Conservation (phyloP, 2,329 filamentous ascomycete species). For the Fonsecaea erecta region DNA sequence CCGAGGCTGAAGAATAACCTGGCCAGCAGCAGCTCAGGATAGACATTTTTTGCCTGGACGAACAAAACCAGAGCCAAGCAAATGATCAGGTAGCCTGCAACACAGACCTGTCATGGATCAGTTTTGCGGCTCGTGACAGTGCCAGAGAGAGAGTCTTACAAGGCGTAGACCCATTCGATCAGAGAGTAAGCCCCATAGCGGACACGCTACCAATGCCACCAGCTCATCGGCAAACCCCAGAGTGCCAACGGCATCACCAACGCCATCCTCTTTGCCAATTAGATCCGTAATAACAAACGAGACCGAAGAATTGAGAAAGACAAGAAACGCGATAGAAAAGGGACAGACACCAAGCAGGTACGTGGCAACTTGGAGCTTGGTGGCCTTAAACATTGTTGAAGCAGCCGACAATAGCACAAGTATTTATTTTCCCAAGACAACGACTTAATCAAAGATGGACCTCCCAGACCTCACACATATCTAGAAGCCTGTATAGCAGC, state of each 20-base stretch:
- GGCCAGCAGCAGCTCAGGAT: conserved; percentile 83
- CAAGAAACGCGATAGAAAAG: conserved; percentile 68
- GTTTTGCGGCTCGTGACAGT: conserved; percentile 1
- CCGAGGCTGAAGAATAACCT: conserved; percentile 87
- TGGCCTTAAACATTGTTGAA: conserved; percentile 58
- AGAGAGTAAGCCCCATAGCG: conserved; percentile 55
- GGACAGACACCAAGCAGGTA: conserved; percentile 67
- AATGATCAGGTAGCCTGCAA: conserved; percentile 81
- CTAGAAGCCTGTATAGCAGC: background rate
- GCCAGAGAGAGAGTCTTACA: conserved; percentile 42
- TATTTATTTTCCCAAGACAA: background rate
- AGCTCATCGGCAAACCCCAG: conserved; percentile 57
- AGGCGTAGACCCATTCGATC: conserved; percentile 55
- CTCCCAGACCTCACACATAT: background rate
- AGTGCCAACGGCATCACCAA: conserved; percentile 65
- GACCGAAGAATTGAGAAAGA: conserved; percentile 68
- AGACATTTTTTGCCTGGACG: conserved; percentile 84
- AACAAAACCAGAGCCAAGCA: conserved; percentile 76
- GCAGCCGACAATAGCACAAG: background rate
- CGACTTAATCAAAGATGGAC: background rate
- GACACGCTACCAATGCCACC: conserved; percentile 54
- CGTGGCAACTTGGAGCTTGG: conserved; percentile 60
- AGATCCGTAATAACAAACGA: conserved; percentile 69
- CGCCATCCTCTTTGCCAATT: conserved; percentile 59
- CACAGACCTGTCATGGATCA: conserved; percentile 51